A percentile compares a stretch with the other conserved stretches of the same genome.
These are phyloP conservation scores for Penicillium janthinellum DNA, from an alignment of 2,329 filamentous ascomycete genomes.

Conservation along the genomic window DNA sequence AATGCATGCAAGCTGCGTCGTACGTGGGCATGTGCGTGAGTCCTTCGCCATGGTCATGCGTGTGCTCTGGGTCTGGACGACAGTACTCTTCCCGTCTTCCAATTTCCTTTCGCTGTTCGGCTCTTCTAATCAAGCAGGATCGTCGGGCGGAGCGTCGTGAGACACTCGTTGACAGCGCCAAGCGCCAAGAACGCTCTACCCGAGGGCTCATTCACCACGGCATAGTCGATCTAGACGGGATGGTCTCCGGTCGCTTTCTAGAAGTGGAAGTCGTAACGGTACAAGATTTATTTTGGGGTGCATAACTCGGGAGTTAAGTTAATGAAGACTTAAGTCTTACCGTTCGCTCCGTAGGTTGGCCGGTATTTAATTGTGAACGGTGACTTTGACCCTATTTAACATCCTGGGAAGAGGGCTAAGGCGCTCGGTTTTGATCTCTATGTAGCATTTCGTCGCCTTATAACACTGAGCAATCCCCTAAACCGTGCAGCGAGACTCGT, in stretches of 20 bases:
- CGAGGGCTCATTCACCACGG: neutral
- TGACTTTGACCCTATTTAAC: no score
- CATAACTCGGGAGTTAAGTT: neutral
- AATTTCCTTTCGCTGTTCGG: neutral
- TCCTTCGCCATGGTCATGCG: neutral
- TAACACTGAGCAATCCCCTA: no score
- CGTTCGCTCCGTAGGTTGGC: no score
- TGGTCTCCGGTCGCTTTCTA: neutral
- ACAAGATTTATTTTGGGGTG: neutral
- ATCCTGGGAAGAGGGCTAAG: no score
- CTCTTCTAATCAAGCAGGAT: neutral
- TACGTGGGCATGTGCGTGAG: neutral
- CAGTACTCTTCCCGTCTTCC: neutral
- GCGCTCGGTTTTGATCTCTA: no score
- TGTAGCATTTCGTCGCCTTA: no score
- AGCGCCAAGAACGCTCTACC: constrained; percentile 3
- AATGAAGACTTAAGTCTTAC: no score
- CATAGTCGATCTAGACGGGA: neutral
- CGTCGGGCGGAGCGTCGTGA: neutral
- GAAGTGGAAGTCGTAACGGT: neutral
- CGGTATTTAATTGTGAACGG: no score
- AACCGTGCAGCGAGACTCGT: no score
- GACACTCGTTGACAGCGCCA: constrained; percentile 2
- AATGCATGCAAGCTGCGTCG: neutral
- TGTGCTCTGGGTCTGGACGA: neutral